A percentile compares a stretch with the other conserved stretches of the same genome.
These are phyloP conservation scores for Teratosphaeria zuluensis DNA, from an alignment of 2,329 filamentous ascomycete genomes.

Conservation along the genomic window DNA sequence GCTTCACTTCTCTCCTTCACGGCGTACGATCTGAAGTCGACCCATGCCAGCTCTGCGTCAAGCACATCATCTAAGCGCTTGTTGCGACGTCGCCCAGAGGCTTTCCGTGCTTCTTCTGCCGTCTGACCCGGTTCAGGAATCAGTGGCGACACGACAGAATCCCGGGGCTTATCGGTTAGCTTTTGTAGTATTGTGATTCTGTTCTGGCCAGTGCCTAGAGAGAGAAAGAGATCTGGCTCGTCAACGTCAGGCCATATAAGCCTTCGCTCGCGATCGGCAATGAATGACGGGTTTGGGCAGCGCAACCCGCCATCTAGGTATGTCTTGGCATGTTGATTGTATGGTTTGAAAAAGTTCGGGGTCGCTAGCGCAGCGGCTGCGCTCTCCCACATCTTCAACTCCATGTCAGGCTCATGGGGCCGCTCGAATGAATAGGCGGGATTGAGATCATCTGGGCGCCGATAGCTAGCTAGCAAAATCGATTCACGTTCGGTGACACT, in stretches of 20 bases:
- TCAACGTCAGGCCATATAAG: slow-evolving; percentile 26
- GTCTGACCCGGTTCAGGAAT: slow-evolving; percentile 4
- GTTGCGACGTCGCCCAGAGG: slow-evolving; percentile 12
- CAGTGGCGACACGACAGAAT: slow-evolving; percentile 1
- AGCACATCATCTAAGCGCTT: slow-evolving; percentile 25
- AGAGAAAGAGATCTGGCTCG: slow-evolving; percentile 27
- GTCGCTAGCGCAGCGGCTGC: slow-evolving; percentile 43
- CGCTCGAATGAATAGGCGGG: slow-evolving; percentile 32
- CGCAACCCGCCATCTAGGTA: slow-evolving; percentile 43
- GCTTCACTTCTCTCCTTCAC: slow-evolving; percentile 15
- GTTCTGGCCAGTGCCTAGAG: slow-evolving; percentile 26
- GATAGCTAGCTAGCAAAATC: slow-evolving; percentile 39
- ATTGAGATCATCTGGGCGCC: slow-evolving; percentile 22
- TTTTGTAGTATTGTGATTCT: slow-evolving; percentile 20
- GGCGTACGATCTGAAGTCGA: slow-evolving; percentile 23
- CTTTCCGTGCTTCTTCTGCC: slow-evolving; percentile 7
- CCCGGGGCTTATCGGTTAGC: slow-evolving; percentile 16
- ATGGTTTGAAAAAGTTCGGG: slow-evolving; percentile 43
- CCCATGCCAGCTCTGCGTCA: slow-evolving; percentile 28
- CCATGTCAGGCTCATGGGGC: slow-evolving; percentile 28
- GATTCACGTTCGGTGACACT: slow-evolving; percentile 30
- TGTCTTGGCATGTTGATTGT: slow-evolving; percentile 37
- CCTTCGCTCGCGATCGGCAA: slow-evolving; percentile 39
- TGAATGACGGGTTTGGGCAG: slow-evolving; percentile 42
- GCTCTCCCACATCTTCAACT: slow-evolving; percentile 44